Percentiles rank a stretch among this genome's conserved stretches.
Evolutionary conservation across 2,329 filamentous ascomycete species (phyloP).

Genomic region (Epichloe typhina): DNA sequence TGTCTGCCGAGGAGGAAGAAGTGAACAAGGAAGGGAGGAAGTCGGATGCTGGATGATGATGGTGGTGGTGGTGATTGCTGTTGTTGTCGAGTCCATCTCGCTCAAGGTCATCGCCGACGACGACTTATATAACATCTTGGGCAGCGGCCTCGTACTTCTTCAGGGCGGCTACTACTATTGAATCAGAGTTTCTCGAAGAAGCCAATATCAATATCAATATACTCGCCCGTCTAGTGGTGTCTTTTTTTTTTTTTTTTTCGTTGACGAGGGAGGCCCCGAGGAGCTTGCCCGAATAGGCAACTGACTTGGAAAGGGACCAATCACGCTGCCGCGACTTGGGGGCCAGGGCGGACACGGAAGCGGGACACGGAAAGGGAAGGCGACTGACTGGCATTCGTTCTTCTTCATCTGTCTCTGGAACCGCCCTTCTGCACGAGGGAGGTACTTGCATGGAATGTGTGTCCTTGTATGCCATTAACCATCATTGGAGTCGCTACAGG

Average conservation of each 20-base stretch:
- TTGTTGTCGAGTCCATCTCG: not conserved
- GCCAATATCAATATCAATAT: constrained; percentile 1
- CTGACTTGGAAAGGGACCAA: not conserved
- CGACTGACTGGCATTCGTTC: too few species aligned
- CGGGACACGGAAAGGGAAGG: too few species aligned
- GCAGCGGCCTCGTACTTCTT: not conserved
- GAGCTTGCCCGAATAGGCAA: constrained; percentile 2
- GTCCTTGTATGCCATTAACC: too few species aligned
- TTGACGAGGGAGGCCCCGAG: not conserved
- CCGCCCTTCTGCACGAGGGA: too few species aligned
- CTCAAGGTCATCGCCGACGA: not conserved
- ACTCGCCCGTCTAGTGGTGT: not conserved
- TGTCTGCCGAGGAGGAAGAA: not conserved
- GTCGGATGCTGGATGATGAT: not conserved
- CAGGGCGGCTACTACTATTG: not conserved
- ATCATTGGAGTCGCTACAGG: too few species aligned
- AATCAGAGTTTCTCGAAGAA: not conserved
- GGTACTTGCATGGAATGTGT: too few species aligned
- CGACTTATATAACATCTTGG: not conserved
- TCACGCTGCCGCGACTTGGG: not conserved
- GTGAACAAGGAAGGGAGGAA: not conserved
- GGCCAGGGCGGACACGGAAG: not conserved
- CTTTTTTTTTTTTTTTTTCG: too few species aligned
- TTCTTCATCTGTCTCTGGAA: too few species aligned
- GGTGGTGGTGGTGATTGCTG: not conserved